phyloP scores from a whole-genome alignment of 2,329 filamentous ascomycete genomes.

The Grosmannia penicillata region DNA sequence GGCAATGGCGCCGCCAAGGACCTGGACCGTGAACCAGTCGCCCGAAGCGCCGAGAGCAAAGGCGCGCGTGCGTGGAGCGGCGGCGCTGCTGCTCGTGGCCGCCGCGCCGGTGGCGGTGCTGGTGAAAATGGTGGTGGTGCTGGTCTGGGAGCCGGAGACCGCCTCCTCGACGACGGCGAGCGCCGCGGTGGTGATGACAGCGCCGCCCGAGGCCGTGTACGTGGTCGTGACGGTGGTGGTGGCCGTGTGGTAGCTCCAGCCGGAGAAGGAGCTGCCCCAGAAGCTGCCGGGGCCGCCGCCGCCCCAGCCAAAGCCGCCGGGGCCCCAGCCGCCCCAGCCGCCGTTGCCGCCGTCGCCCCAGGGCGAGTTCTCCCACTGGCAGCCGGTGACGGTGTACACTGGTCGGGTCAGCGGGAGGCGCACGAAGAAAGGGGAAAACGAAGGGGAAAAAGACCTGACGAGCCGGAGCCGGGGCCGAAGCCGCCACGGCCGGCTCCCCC shows the following conservation, averaged over 20 bases:
- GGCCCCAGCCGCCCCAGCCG: conserved; percentile 23
- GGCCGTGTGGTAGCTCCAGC: conserved; percentile 22
- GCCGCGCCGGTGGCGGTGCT: background rate
- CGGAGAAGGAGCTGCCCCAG: conserved; percentile 19
- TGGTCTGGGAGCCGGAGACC: conserved; percentile 16
- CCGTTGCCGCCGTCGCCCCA: conserved; percentile 25
- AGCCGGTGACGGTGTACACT: conserved; percentile 28
- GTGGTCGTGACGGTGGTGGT: conserved; percentile 21
- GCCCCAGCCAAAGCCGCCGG: conserved; percentile 15
- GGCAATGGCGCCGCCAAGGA: conserved; percentile 15
- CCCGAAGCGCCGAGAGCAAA: background rate
- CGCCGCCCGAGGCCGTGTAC: conserved; percentile 5
- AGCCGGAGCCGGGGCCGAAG: background rate
- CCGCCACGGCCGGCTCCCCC: no score
- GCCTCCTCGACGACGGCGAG: conserved; percentile 17
- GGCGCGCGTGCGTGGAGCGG: background rate
- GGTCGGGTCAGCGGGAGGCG: no score
- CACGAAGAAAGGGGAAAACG: no score
- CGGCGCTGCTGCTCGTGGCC: background rate
- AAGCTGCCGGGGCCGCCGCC: conserved; percentile 20
- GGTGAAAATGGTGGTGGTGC: conserved; percentile 10
- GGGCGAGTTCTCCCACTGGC: conserved; percentile 24
- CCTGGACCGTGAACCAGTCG: conserved; percentile 11
- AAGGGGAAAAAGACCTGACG: no score
- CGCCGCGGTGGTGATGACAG: conserved; percentile 14